A percentile compares a stretch with the other conserved stretches of the same genome.
Conservation (phyloP, 1,139 yeast species). For the Taiozyma sp. region DNA sequence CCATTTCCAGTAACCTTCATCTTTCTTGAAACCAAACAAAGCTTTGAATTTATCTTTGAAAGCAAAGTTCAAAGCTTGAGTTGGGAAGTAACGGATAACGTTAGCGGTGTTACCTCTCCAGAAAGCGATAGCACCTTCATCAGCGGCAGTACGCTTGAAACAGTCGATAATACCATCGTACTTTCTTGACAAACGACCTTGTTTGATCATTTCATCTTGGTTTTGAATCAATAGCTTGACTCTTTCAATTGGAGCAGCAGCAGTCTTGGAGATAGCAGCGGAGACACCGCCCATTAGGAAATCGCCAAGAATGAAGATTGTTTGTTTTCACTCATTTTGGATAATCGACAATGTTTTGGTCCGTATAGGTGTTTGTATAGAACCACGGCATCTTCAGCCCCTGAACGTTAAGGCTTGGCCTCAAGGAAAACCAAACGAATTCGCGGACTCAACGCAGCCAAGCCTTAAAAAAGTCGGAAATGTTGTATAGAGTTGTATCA, state of each 20-base stretch:
- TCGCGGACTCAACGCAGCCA: no score
- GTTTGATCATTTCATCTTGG: slow-evolving; percentile 82
- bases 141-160: slow-evolving; percentile 66
- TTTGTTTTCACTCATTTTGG: slow-evolving; percentile 22
- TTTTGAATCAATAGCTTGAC: slow-evolving; percentile 76
- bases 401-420: no score
- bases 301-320: slow-evolving; percentile 43
- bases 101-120: slow-evolving; percentile 88
- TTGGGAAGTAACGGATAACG: slow-evolving; percentile 82
- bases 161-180: slow-evolving; percentile 70
- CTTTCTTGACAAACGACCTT: slow-evolving; percentile 64
- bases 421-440: no score
- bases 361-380: no score
- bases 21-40: slow-evolving; percentile 72
- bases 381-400: no score
- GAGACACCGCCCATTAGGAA: slow-evolving; percentile 81
- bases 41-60: slow-evolving; percentile 81
- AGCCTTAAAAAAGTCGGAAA: no score
- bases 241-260: slow-evolving; percentile 84
- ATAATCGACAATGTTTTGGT: neutral
- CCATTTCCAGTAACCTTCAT: slow-evolving; percentile 63
- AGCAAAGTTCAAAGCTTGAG: slow-evolving; percentile 81
- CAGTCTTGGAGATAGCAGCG: slow-evolving; percentile 82
- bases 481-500: no score
- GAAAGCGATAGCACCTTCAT: slow-evolving; percentile 64